These are phyloP conservation scores for Deinandra increscens DNA, from an alignment of 129 eudicot species.

Conservation along the genomic window DNA sequence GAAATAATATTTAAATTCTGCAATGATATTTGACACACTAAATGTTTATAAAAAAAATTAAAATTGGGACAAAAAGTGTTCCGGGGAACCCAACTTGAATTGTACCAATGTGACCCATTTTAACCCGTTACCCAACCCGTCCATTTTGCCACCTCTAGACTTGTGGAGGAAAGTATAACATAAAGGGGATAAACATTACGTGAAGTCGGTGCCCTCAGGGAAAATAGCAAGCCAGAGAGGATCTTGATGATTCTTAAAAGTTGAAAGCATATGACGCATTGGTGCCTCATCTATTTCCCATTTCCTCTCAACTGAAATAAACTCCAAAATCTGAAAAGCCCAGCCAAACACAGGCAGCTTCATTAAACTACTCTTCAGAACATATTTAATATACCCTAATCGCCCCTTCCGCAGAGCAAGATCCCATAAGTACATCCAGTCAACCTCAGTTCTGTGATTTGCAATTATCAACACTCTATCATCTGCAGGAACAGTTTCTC, in stretches of 20 bases:
- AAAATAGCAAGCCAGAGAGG: slow-evolving; percentile 92
- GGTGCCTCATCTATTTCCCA: slow-evolving; percentile 71
- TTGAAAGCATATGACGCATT: slow-evolving; percentile 69
- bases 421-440: slow-evolving; percentile 99
- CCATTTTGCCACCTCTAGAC: slow-evolving; percentile 8
- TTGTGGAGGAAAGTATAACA: slow-evolving; percentile 7
- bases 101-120: background rate
- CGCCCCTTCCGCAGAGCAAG: slow-evolving; percentile 82
- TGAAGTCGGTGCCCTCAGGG: slow-evolving; percentile 96
- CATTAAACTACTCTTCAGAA: slow-evolving; percentile 91
- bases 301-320: slow-evolving; percentile 73
- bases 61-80: background rate
- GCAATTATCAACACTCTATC: slow-evolving; percentile 72
- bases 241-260: slow-evolving; percentile 55
- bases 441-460: slow-evolving; percentile 91
- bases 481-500: slow-evolving; percentile 57
- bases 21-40: background rate
- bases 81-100: background rate
- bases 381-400: slow-evolving; percentile 69
- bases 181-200: slow-evolving; percentile 63
- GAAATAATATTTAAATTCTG: background rate
- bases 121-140: slow-evolving; percentile 2
- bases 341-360: slow-evolving; percentile 89
- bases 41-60: background rate
- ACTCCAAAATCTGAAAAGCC: slow-evolving; percentile 86